Conservation (phyloP, 176 grass and related monocot genomes). For the Saccharum spontaneum region DNA sequence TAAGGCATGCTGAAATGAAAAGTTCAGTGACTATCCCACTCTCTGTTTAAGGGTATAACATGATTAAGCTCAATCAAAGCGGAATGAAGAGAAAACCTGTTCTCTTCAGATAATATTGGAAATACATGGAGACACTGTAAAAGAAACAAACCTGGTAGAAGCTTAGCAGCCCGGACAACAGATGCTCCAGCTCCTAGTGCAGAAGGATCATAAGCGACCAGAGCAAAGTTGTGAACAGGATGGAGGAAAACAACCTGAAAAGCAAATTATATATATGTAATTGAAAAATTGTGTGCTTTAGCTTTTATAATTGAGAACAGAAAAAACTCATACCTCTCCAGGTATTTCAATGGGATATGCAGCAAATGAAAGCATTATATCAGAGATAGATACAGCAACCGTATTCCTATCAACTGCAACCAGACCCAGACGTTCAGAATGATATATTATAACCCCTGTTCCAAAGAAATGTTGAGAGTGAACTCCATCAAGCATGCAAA, state of each 20-base stretch:
- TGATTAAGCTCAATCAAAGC: neutral
- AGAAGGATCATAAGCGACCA: constrained; percentile 97
- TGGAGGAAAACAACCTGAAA: constrained; percentile 97
- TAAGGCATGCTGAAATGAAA: neutral
- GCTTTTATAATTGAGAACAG: constrained; percentile 24
- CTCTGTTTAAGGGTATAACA: neutral
- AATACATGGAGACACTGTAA: neutral
- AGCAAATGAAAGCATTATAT: constrained; percentile 99
- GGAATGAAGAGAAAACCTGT: neutral
- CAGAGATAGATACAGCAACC: constrained; percentile 87
- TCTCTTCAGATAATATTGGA: neutral
- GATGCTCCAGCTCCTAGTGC: constrained; percentile 87
- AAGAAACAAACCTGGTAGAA: constrained; percentile 85
- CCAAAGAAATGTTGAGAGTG: constrained; percentile 99
- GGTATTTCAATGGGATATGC: constrained; percentile 99
- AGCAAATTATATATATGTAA: constrained; percentile 32
- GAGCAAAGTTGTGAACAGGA: constrained; percentile 93
- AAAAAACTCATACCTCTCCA: constrained; percentile 61
- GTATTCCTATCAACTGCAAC: constrained; percentile 96
- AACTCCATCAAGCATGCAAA: constrained; percentile 99
- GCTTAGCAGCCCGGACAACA: constrained; percentile 89
- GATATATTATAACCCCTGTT: constrained; percentile 88
- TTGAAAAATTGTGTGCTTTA: neutral
- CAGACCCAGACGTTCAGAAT: constrained; percentile 85
- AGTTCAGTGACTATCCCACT: neutral